A percentile compares a stretch with the other conserved stretches of the same genome.
These are phyloP conservation scores for Syncephalis plumigaleata DNA, from an alignment of 371 early-diverging fungal species.

Conservation along the genomic window DNA sequence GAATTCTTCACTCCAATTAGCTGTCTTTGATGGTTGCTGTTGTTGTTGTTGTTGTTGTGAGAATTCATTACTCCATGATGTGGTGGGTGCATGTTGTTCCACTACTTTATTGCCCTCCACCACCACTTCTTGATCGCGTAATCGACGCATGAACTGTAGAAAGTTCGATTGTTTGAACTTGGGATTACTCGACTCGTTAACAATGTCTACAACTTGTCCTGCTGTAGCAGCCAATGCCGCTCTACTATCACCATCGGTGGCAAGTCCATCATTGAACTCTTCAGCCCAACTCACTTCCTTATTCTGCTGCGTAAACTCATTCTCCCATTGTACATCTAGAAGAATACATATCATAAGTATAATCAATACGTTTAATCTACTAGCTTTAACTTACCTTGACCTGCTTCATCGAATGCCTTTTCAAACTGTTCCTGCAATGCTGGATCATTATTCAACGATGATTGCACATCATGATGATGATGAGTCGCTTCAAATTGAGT, in stretches of 20 bases:
- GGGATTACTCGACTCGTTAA: slow-evolving; percentile 56
- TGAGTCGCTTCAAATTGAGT: slow-evolving; percentile 18
- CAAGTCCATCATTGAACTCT: slow-evolving; percentile 24
- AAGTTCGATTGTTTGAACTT: slow-evolving; percentile 87
- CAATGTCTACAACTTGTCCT: slow-evolving; percentile 57
- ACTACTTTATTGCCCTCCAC: slow-evolving; percentile 78
- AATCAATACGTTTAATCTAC: neutral
- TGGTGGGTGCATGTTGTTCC: slow-evolving; percentile 19
- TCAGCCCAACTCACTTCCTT: slow-evolving; percentile 12
- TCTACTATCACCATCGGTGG: slow-evolving; percentile 3
- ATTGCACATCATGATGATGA: slow-evolving; percentile 9
- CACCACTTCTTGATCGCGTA: slow-evolving; percentile 72
- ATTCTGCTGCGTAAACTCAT: slow-evolving; percentile 27
- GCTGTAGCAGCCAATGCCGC: slow-evolving; percentile 67
- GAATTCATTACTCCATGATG: neutral
- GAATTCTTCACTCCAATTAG: slow-evolving; percentile 29
- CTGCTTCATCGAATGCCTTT: slow-evolving; percentile 53
- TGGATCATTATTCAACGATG: slow-evolving; percentile 16
- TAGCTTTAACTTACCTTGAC: slow-evolving; percentile 15
- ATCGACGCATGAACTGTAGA: slow-evolving; percentile 71
- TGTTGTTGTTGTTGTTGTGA: slow-evolving; percentile 10
- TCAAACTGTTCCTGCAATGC: slow-evolving; percentile 45
- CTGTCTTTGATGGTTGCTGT: slow-evolving; percentile 5
- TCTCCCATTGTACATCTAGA: slow-evolving; percentile 20
- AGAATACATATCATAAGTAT: neutral